These are phyloP conservation scores for Mycosphaerella sp. DNA, from an alignment of 2,329 filamentous ascomycete species.

Conservation along the genomic window DNA sequence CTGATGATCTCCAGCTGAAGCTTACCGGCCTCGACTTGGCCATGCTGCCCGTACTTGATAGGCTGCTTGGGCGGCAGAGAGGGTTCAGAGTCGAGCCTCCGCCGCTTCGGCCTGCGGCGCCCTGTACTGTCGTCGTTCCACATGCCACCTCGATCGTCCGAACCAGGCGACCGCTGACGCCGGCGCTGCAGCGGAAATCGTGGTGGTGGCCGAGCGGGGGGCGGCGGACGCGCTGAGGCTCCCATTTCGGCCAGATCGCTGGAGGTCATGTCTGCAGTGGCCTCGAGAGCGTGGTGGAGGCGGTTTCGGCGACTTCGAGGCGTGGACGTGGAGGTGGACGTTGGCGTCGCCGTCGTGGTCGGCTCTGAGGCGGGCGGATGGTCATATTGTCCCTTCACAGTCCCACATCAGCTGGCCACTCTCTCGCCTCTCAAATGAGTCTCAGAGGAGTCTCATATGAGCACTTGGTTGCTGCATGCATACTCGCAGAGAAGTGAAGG, in stretches of 20 bases:
- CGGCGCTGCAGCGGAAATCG: conserved; percentile 17
- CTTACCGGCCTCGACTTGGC: conserved; percentile 76
- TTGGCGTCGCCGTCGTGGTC: conserved; percentile 8
- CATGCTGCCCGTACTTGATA: conserved; percentile 78
- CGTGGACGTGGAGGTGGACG: conserved; percentile 12
- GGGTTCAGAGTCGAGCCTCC: conserved; percentile 37
- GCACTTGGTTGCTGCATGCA: conserved; percentile 6
- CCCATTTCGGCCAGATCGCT: conserved; percentile 21
- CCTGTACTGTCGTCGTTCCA: conserved; percentile 17
- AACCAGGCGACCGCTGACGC: conserved; percentile 19
- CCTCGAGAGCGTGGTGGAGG: conserved; percentile 33
- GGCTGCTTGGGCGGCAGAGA: conserved; percentile 23
- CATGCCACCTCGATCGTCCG: conserved; percentile 16
- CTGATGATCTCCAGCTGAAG: conserved; percentile 82
- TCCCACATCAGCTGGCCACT: conserved; percentile 14
- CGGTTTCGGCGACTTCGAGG: conserved; percentile 30
- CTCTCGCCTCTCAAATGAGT: conserved; percentile 9
- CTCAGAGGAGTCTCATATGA: no score
- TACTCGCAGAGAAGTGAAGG: conserved; percentile 21
- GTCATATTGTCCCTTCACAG: conserved; percentile 39
- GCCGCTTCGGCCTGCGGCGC: conserved; percentile 30
- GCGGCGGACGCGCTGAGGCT: conserved; percentile 9
- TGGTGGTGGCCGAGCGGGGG: conserved; percentile 10
- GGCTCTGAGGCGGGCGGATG: conserved; percentile 39
- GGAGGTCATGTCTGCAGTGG: conserved; percentile 31